Evolutionary conservation across 225 moss, liverwort and hornwort genomes (phyloP), one percentile per base, ranked within the genome.

Genomic region (Physcomitrellopsis africana): DNA sequence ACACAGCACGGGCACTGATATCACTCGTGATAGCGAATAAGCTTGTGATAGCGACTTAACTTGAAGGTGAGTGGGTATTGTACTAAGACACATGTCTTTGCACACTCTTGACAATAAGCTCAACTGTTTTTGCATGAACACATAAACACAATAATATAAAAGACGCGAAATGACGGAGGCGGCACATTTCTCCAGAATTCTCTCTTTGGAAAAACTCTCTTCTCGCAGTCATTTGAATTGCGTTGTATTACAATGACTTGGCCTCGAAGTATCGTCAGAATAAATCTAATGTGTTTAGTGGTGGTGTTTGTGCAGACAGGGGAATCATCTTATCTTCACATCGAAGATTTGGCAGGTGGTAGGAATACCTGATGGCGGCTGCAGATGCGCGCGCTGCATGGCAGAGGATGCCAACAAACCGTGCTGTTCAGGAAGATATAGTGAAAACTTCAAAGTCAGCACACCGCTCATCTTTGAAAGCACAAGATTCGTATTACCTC

Each of bases 301-400:
- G 55, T 56, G 73, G 16, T 67, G 15, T 67, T 77, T 62, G 45
- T 57, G 67, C 55, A 57, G 43, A 70, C 75, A 72, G 78, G 46
- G 67, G 26, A 57, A 76, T 45, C 46, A 9, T 7, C 27, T 32
- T 5, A 26, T 62, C 58, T 59, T 55, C 15, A 29, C 10, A 52
- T 37, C 23, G 20, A 63, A 69, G 68, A 17, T 43, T 54, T 73
- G 9, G 57, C 69, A 74, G 84, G 81, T 77, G 73, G 75, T 73
- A 55, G 69, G 75, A 73, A 7, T 48, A 68, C 57, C 78, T 66
- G 56, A 93, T 95, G 90, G 91, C 91, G 63, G 93, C 90, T 60
- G 88, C 84, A 51, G 93, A 93, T 59, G 90, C 89, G 19, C 86
- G 90, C 56, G 87, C 86, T 70, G 82, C 87, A 18, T 96, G 96